phyloP scores from a whole-genome alignment of 2,329 filamentous ascomycete species.

The Colletotrichum tabaci region DNA sequence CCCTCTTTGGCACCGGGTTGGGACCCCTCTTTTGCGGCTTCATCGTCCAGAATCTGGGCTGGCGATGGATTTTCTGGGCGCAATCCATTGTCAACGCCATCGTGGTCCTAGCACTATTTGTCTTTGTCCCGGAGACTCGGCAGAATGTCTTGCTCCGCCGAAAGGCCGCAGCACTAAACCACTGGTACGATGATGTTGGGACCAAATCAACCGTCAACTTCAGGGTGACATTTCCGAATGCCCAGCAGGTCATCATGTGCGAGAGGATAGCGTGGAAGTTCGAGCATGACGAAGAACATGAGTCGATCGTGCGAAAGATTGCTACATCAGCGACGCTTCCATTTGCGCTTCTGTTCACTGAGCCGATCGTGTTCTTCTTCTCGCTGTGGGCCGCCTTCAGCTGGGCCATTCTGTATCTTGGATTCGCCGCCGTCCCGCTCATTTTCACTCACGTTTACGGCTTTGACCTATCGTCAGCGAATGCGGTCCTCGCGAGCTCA shows the following conservation, averaged over 20 bases:
- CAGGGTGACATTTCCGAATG: background rate
- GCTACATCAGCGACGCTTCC: conserved; percentile 81
- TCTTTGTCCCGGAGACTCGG: conserved; percentile 86
- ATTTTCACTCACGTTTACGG: conserved; percentile 61
- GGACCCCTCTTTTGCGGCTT: conserved; percentile 10
- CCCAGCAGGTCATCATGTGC: conserved; percentile 24
- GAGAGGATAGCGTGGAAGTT: conserved; percentile 83
- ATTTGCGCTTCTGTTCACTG: conserved; percentile 77
- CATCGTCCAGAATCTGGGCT: conserved; percentile 13
- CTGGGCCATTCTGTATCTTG: conserved; percentile 66
- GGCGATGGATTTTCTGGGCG: conserved; percentile 17
- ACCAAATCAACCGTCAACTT: conserved; percentile 61
- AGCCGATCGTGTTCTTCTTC: conserved; percentile 73
- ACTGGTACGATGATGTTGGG: conserved; percentile 79
- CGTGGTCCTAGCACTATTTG: conserved; percentile 70
- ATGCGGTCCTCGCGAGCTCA: conserved; percentile 5
- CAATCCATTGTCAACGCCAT: conserved; percentile 80
- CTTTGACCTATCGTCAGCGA: conserved; percentile 61
- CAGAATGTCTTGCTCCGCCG: conserved; percentile 83
- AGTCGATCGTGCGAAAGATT: conserved; percentile 78
- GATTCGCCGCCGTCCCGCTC: conserved; percentile 66
- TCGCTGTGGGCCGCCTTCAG: conserved; percentile 65
- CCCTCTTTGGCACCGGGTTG: background rate
- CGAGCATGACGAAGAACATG: conserved; percentile 81
- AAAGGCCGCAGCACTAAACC: conserved; percentile 81